Evolutionary conservation across 139 green algal species (phyloP).

Genomic region (Chlorella sp.): DNA sequence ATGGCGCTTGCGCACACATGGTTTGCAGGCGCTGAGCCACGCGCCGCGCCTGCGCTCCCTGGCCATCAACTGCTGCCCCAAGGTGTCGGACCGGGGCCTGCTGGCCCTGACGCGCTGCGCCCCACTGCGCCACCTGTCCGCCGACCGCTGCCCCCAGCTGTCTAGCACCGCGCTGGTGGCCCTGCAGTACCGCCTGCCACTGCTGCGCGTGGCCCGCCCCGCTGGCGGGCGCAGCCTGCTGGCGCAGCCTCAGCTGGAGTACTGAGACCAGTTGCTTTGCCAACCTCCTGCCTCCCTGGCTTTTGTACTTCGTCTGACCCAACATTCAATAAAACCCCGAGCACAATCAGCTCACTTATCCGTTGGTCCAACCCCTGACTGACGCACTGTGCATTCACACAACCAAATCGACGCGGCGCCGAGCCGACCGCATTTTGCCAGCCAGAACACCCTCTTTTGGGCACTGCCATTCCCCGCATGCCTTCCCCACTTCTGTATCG

Average conservation of each 20-base stretch:
- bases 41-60: slow-evolving; percentile 10
- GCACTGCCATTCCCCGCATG: too few relatives aligned
- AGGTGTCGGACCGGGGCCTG: slow-evolving; percentile 10
- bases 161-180: not conserved
- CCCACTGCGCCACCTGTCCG: not conserved
- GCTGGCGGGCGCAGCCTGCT: not conserved
- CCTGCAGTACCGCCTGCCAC: slow-evolving; percentile 14
- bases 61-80: slow-evolving; percentile 7
- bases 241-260: not conserved
- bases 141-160: slow-evolving; percentile 21
- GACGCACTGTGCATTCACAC: too few relatives aligned
- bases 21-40: slow-evolving; percentile 10
- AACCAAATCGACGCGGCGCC: too few relatives aligned
- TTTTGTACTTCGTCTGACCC: too few relatives aligned
- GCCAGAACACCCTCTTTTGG: too few relatives aligned
- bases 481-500: too few relatives aligned
- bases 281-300: not conserved
- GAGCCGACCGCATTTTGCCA: too few relatives aligned
- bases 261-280: not conserved
- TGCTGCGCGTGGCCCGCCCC: slow-evolving; percentile 3
- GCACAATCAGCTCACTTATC: too few relatives aligned
- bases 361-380: too few relatives aligned
- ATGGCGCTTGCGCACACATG: too few relatives aligned
- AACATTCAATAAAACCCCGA: too few relatives aligned
- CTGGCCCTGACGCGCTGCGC: slow-evolving; percentile 12